A percentile compares a stretch with the other conserved stretches of the same genome.
Evolutionary conservation across 331 rosid genomes (phyloP).

Genomic region (Malus hybrid): DNA sequence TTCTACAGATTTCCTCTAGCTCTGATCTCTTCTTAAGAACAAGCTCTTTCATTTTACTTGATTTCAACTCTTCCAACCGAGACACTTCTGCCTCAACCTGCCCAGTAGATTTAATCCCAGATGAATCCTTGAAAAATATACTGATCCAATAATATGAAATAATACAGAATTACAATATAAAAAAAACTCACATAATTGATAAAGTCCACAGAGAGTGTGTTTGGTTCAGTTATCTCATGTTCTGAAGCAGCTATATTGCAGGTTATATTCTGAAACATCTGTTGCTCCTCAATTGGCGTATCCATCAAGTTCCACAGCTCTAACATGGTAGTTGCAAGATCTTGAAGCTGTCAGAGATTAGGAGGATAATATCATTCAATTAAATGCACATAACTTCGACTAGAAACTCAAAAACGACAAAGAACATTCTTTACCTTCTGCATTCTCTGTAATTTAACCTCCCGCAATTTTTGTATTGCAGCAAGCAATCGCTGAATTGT

Average conservation of each 20-base stretch:
- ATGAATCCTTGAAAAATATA: constrained; percentile 3
- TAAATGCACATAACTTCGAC: not conserved
- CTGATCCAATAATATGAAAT: not conserved
- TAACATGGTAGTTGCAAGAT: constrained; percentile 79
- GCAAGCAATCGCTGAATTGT: constrained; percentile 52
- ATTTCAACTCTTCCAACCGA: constrained; percentile 70
- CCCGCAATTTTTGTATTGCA: constrained; percentile 45
- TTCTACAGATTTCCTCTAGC: constrained; percentile 84
- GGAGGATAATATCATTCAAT: not conserved
- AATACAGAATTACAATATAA: not conserved
- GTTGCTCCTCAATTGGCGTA: constrained; percentile 95
- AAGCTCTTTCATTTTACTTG: constrained; percentile 98
- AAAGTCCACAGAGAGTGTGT: constrained; percentile 64
- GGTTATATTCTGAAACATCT: constrained; percentile 82
- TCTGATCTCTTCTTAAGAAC: constrained; percentile 81
- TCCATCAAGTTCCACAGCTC: constrained; percentile 99
- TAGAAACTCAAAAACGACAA: not conserved
- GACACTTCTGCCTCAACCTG: constrained; percentile 93
- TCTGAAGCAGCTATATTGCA: constrained; percentile 90
- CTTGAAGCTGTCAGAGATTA: constrained; percentile 75
- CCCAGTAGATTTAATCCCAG: constrained; percentile 5
- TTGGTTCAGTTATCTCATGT: constrained; percentile 77
- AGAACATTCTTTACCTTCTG: constrained; percentile 50
- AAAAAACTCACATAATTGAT: constrained; percentile 56
- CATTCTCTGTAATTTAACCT: constrained; percentile 80